phyloP scores from a whole-genome alignment of 306 rosid genomes.

The Urtica urens region DNA sequence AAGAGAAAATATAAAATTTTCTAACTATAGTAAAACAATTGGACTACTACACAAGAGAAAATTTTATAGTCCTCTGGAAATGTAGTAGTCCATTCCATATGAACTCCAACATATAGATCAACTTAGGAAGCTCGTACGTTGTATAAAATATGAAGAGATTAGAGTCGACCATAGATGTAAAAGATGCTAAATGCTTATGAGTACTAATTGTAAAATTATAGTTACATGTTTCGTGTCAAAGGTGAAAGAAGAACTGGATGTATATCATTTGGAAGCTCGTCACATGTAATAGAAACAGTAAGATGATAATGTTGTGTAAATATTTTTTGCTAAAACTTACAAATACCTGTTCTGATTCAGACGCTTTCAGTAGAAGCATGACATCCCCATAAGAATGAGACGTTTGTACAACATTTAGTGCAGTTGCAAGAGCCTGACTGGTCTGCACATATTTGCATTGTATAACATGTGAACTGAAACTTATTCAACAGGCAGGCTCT shows the following conservation, averaged over 20 bases:
- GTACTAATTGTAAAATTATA: too few relatives aligned
- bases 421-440: conserved; percentile 56
- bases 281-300: too few relatives aligned
- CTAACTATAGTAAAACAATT: too few relatives aligned
- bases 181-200: neutral
- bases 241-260: too few relatives aligned
- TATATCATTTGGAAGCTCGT: too few relatives aligned
- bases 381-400: conserved; percentile 80
- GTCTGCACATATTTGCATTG: conserved; percentile 45
- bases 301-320: neutral
- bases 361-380: conserved; percentile 66
- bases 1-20: too few relatives aligned
- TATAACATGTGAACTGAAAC: neutral
- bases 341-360: conserved; percentile 57
- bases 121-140: neutral
- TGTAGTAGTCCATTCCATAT: too few relatives aligned
- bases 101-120: neutral
- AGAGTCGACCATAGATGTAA: neutral
- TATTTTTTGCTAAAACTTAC: too few relatives aligned
- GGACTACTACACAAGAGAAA: too few relatives aligned
- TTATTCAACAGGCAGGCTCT: too few relatives aligned
- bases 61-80: too few relatives aligned
- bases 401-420: conserved; percentile 70
- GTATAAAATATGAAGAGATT: neutral
- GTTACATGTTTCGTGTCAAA: too few relatives aligned